Evolutionary conservation across 768 basidiomycete species (phyloP).

Genomic region (Myochromella boudieri): DNA sequence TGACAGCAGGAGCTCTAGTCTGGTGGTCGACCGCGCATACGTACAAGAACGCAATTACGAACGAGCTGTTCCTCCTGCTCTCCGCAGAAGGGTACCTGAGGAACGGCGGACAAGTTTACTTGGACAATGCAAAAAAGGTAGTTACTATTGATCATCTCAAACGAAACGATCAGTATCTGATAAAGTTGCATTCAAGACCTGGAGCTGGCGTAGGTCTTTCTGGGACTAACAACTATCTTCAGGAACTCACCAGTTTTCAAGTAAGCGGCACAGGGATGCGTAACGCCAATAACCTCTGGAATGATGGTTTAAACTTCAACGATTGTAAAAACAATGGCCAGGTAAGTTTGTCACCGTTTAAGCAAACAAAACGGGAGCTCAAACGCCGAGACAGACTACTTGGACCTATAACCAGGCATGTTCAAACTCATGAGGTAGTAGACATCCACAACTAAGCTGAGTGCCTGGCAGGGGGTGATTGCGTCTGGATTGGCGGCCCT

Average conservation of each 20-base stretch:
- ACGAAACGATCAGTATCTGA: background rate
- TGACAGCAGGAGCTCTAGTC: too few species aligned
- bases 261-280: conserved; percentile 46
- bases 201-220: conserved; percentile 33
- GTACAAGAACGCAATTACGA: conserved; percentile 65
- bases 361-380: background rate
- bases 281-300: conserved; percentile 43
- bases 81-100: conserved; percentile 49
- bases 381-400: conserved; percentile 35
- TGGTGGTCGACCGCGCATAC: conserved; percentile 57
- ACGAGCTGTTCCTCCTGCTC: conserved; percentile 51
- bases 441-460: too few species aligned
- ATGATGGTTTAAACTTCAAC: conserved; percentile 39
- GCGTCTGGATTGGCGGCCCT: conserved; percentile 53
- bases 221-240: background rate
- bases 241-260: conserved; percentile 11
- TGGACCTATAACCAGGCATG: conserved; percentile 61
- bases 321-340: conserved; percentile 45
- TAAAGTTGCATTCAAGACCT: conserved; percentile 21
- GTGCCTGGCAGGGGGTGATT: conserved; percentile 45
- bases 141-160: background rate
- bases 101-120: conserved; percentile 35
- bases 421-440: too few species aligned
- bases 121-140: conserved; percentile 51
- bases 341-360: conserved; percentile 24